Evolutionary conservation across 2,329 filamentous ascomycete genomes (phyloP), one percentile per base, ranked within the genome.

Genomic region (Phyllosticta citrichinensis): DNA sequence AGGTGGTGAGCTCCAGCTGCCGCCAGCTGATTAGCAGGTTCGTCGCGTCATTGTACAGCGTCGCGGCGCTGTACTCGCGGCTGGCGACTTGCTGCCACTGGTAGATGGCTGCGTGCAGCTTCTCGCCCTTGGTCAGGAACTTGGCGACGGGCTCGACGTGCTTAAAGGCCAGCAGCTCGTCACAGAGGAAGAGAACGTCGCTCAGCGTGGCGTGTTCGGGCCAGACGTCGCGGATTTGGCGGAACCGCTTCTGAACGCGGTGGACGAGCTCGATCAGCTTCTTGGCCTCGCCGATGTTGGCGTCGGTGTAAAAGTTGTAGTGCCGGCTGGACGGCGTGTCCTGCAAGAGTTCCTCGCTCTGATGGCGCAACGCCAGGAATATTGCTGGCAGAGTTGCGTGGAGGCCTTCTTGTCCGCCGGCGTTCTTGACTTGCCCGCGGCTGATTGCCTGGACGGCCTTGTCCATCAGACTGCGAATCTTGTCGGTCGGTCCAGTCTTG

Each of bases 31-130:
- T 87, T 57, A 97, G 87, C 25, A 90, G 83, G 56, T 85, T 83
- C 0, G 92, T 96, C 12, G 97, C 76, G 53, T 85, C 82, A 63
- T 95, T 87, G 66, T 95, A 91, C 2, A 92, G 77, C 10, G 80
- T 73, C 1, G 82, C 80, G 1, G 87, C 88, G 10, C 84, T 87
- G 71, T 89, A 89, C 47, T 88, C 84, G 64, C 85, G 85, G 76
- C 90, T 96, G 2, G 93, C 92, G 74, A 96, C 92, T 52, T 88
- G 86, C 71, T 99, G 91, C 94, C 94, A 99, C 74, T 97, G 91
- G 64, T 97, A 87, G 56, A 99, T 83, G 65, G 87, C 86, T 0
- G 80, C 81, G 74, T 97, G 89, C 4, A 99, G 80, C 65, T 93
- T 91, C 73, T 99, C 95, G 2, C 94, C 81, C 69, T 88, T 90